Conservation (phyloP, 2,329 filamentous ascomycete species). For the Fusarium nematophilum region DNA sequence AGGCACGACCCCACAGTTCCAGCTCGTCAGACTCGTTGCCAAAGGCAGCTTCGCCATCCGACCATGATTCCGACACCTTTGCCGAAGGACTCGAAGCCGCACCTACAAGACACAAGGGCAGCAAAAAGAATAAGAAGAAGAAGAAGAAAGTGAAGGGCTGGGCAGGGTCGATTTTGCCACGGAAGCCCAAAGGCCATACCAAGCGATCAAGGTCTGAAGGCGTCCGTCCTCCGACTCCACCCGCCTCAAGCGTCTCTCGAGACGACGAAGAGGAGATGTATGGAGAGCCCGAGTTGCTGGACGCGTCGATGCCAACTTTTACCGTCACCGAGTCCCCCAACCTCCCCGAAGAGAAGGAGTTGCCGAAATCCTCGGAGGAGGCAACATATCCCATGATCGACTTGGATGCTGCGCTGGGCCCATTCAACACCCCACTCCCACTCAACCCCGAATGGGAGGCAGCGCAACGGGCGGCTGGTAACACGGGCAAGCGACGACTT, state of each 20-base stretch:
- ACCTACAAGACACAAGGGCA: conserved; percentile 40
- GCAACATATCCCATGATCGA: conserved; percentile 86
- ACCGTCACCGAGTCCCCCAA: conserved; percentile 56
- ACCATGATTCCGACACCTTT: conserved; percentile 49
- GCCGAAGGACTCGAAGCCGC: conserved; percentile 36
- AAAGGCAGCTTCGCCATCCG: conserved; percentile 49
- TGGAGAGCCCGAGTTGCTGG: conserved; percentile 37
- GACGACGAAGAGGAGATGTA: conserved; percentile 47
- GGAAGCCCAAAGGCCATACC: conserved; percentile 66
- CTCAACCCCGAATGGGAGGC: conserved; percentile 75
- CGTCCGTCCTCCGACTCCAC: conserved; percentile 60
- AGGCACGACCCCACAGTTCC: conserved; percentile 59
- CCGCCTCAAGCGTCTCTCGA: conserved; percentile 47
- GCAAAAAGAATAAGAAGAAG: conserved; percentile 52
- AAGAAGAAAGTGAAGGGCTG: conserved; percentile 81
- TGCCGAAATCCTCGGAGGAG: conserved; percentile 65
- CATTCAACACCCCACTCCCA: conserved; percentile 83
- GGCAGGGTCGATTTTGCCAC: conserved; percentile 74
- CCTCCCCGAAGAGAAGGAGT: conserved; percentile 39
- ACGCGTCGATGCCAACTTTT: conserved; percentile 52
- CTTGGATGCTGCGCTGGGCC: conserved; percentile 90
- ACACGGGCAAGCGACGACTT: conserved; percentile 71
- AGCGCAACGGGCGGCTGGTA: conserved; percentile 68
- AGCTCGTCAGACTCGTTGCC: conserved; percentile 56
- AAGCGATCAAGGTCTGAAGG: conserved; percentile 55